phyloP scores from a whole-genome alignment of 2,329 filamentous ascomycete species.

The Trichoderma koningiopsis region DNA sequence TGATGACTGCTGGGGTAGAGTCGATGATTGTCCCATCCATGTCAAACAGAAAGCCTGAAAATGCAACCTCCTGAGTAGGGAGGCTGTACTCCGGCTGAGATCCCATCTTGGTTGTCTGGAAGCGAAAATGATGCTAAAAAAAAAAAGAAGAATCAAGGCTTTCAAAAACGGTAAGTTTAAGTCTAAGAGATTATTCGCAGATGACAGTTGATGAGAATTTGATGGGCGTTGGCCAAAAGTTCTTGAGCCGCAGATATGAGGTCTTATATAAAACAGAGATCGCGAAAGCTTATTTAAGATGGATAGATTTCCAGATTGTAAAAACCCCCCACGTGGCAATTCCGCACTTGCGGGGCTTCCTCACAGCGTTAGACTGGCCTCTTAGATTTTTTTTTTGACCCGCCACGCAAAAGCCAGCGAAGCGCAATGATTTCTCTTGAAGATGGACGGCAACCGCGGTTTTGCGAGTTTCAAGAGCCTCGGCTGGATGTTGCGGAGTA shows the following conservation, averaged over 20 bases:
- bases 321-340: slow-evolving; percentile 33
- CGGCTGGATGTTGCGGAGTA: neutral
- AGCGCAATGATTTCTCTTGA: neutral
- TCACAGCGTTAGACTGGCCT: slow-evolving; percentile 4
- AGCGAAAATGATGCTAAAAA: neutral
- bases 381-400: neutral
- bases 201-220: neutral
- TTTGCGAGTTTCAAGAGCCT: neutral
- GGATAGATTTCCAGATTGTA: slow-evolving; percentile 1
- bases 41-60: slow-evolving; percentile 66
- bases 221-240: neutral
- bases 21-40: slow-evolving; percentile 86
- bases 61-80: slow-evolving; percentile 50
- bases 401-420: neutral
- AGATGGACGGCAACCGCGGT: neutral
- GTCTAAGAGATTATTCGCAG: neutral
- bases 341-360: slow-evolving; percentile 32
- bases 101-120: slow-evolving; percentile 35
- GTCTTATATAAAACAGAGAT: slow-evolving; percentile 3
- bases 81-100: slow-evolving; percentile 45
- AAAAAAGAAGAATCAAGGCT: neutral
- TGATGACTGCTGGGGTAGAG: slow-evolving; percentile 73
- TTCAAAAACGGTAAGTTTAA: neutral
- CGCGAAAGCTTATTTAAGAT: slow-evolving; percentile 8
- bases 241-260: neutral